Base-by-base conservation (phyloP, 345 rosid species). In the Sisymbrium irio region DNA sequence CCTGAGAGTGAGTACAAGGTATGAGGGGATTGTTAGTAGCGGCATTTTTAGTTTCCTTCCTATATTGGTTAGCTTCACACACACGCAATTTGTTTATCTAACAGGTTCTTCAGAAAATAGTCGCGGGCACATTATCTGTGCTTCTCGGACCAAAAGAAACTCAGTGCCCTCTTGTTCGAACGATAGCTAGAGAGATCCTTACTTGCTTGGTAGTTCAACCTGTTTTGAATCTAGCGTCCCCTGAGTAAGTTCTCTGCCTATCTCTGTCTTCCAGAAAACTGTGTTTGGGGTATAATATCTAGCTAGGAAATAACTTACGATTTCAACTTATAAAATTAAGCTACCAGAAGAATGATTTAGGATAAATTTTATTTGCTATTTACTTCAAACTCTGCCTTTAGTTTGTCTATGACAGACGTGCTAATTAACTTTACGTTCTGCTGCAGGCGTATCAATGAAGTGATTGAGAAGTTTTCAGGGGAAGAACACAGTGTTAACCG, bases 1-100 rank as follows among this genome's bases (percentile, higher is more conserved):
- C 84, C 89, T 49, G 95, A 88, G 93, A 89, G 93, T 85, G 99
- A 96, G 93, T 90, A 92, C 91, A 92, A 92, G 99, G 99, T 96
- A 86, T 79, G 92, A 84, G 79, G 78, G 79, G 78, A 65, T 22
- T 3, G 4, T 15, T 35, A 25, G 55, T 20, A 28, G 18, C 30
- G 40, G 42, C 67, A 59, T 53, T 47, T 18, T 50, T 40, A 28
- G 46, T 42, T 60, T 71, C 56, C n/a, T n/a, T 57, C 42, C 36
- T 39, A 35, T 45, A 54, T 69, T 62, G 20, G 28, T 76, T 66
- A 55, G 14, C 62, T 15, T 60, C 65, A 41, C 42, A 25, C 32
- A 61, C 32, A 33, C 28, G 51, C 46, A 46, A 4, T 44, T 55
- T 63, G 22, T 59, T 57, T 27, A 41, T 37, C 44, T 64, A 32